Evolutionary conservation across 2,329 filamentous ascomycete genomes (phyloP).

Genomic region (Cordyceps farinosa): DNA sequence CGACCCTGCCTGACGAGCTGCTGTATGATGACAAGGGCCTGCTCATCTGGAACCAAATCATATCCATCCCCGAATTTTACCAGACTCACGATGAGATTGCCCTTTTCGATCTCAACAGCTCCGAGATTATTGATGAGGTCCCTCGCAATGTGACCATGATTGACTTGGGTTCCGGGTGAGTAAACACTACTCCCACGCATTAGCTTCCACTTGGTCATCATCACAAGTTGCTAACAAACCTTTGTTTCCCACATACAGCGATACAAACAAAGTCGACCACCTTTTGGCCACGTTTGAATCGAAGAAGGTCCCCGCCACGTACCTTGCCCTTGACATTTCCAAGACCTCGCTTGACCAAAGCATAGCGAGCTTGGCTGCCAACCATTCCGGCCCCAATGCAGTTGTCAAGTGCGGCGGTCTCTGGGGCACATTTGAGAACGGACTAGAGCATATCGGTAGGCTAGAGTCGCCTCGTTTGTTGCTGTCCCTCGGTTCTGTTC

Average conservation of each 20-base stretch:
- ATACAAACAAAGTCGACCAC: constrained; percentile 39
- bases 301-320: constrained; percentile 29
- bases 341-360: constrained; percentile 34
- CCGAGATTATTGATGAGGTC: constrained; percentile 32
- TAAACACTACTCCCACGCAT: constrained; percentile 18
- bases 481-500: constrained; percentile 39
- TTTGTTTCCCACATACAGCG: constrained; percentile 26
- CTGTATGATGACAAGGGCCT: constrained; percentile 38
- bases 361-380: constrained; percentile 29
- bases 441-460: constrained; percentile 30
- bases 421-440: constrained; percentile 39
- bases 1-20: constrained; percentile 38
- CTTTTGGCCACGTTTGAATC: constrained; percentile 35
- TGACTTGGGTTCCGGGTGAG: constrained; percentile 42
- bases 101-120: constrained; percentile 34
- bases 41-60: constrained; percentile 40
- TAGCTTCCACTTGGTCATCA: constrained; percentile 9
- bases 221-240: constrained; percentile 19
- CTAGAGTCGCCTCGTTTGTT: constrained; percentile 35
- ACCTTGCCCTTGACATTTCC: constrained; percentile 41
- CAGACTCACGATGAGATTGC: constrained; percentile 40
- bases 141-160: constrained; percentile 33
- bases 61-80: constrained; percentile 38
- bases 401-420: constrained; percentile 35
- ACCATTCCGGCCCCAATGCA: constrained; percentile 26